phyloP scores from a whole-genome alignment of 345 rosid species.

The Eucalyptus curtisii region DNA sequence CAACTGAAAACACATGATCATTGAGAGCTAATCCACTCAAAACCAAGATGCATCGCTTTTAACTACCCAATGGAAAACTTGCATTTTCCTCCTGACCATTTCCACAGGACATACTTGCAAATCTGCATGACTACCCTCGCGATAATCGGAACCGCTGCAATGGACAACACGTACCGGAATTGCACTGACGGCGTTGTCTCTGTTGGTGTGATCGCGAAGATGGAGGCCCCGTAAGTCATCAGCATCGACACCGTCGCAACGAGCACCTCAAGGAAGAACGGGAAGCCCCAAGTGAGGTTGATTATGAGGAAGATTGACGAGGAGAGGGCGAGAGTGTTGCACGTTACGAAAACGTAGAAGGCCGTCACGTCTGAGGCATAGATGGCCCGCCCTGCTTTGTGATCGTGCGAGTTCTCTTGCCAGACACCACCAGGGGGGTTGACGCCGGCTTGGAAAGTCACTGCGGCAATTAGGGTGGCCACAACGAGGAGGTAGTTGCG shows the following conservation, averaged over 20 bases:
- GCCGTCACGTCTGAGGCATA: background rate
- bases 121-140: background rate
- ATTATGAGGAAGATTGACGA: background rate
- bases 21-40: background rate
- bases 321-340: background rate
- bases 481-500: background rate
- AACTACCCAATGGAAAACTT: background rate
- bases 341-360: background rate
- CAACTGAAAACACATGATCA: background rate
- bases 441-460: background rate
- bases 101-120: background rate
- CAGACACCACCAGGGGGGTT: background rate
- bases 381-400: background rate
- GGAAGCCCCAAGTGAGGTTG: background rate
- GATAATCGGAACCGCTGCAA: background rate
- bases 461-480: background rate
- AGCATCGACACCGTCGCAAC: background rate
- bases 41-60: background rate
- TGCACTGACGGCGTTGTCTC: fast-evolving
- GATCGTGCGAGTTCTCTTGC: background rate
- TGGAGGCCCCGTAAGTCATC: background rate
- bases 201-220: background rate
- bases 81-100: background rate
- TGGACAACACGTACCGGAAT: background rate
- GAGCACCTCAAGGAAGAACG: background rate